phyloP scores from a whole-genome alignment of 805 yeast species.

The Spathaspora arborariae region DNA sequence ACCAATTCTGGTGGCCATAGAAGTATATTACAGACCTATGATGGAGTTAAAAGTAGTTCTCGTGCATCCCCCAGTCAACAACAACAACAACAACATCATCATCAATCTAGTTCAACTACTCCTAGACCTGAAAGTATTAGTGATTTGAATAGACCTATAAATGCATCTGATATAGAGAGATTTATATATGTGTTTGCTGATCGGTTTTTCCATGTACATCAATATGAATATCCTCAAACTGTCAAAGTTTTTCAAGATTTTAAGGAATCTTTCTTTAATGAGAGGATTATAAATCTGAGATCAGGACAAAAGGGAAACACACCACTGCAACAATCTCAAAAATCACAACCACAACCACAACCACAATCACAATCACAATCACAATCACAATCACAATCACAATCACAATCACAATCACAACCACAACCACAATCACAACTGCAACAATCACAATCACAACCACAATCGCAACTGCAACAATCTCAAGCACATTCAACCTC shows the following conservation, averaged over 20 bases:
- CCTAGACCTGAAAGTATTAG: neutral
- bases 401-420: constrained; percentile 1
- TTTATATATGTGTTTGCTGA: constrained; percentile 41
- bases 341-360: constrained; percentile 8
- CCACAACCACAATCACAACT: neutral
- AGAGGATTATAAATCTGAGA: constrained; percentile 32
- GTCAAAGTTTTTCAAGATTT: constrained; percentile 41
- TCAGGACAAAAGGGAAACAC: constrained; percentile 15
- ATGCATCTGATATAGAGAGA: constrained; percentile 34
- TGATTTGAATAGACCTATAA: constrained; percentile 11
- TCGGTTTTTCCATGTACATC: constrained; percentile 37
- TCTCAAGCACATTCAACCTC: constrained; percentile 2
- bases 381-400: constrained; percentile 2
- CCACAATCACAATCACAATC: constrained; percentile 2
- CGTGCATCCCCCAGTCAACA: neutral
- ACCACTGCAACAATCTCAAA: constrained; percentile 10
- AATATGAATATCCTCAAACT: constrained; percentile 41
- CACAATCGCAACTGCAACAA: constrained; percentile 6
- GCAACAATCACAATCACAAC: constrained; percentile 2
- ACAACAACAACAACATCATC: no score
- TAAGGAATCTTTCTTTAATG: constrained; percentile 38
- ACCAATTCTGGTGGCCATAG: neutral
- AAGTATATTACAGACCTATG: neutral
- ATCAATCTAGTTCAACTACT: neutral
- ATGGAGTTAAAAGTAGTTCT: neutral